Conservation (phyloP, 73 alveolate species). For the Tetrahymena thermophila region DNA sequence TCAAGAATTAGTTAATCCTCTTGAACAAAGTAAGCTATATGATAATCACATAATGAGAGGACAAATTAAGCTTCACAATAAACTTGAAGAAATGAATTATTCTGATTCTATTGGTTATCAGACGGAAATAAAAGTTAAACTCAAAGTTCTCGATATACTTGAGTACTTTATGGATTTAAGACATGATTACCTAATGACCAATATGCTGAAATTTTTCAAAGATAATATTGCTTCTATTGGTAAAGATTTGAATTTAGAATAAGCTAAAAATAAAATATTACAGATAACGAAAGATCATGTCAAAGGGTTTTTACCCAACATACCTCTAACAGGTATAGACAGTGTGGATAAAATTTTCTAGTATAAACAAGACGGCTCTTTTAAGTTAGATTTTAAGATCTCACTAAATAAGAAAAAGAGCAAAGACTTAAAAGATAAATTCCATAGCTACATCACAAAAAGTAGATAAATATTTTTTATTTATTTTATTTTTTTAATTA, state of each 20-base stretch:
- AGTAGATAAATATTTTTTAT: slow-evolving; percentile 5
- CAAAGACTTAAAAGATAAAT: neutral
- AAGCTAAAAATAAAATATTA: neutral
- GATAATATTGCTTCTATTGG: neutral
- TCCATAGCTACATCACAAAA: neutral
- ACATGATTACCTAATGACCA: slow-evolving; percentile 16
- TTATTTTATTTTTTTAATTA: neutral
- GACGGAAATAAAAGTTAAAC: slow-evolving; percentile 21
- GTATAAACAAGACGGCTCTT: neutral
- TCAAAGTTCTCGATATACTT: slow-evolving; percentile 22
- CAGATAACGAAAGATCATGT: neutral
- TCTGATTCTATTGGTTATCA: neutral
- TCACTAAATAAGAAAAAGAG: neutral
- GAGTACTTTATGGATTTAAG: slow-evolving; percentile 36
- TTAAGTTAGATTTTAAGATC: neutral
- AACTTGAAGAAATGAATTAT: slow-evolving; percentile 10
- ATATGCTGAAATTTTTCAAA: slow-evolving; percentile 21
- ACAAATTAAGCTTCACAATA: neutral
- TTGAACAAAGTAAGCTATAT: neutral
- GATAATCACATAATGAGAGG: slow-evolving; percentile 37
- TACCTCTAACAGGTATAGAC: slow-evolving; percentile 20
- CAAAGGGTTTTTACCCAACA: slow-evolving; percentile 24
- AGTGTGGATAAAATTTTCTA: slow-evolving; percentile 12
- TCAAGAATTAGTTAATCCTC: neutral
- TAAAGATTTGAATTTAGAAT: neutral